Percentiles rank a stretch among this genome's conserved stretches.
phyloP scores from a whole-genome alignment of 306 rosid species.

The Malus fusca region DNA sequence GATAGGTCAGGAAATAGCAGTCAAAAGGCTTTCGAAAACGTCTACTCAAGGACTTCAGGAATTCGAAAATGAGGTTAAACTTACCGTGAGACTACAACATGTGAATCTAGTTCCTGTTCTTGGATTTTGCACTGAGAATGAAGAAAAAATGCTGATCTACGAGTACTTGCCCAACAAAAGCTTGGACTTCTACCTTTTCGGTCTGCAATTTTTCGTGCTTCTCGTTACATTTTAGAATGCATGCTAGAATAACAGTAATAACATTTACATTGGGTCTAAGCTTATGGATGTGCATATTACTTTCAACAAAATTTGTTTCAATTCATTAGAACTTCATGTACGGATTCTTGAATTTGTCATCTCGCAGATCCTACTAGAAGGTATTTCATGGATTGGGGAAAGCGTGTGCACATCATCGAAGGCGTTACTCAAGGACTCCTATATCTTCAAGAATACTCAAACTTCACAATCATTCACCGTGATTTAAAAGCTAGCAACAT shows the following conservation, averaged over 20 bases:
- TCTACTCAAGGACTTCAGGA: constrained; percentile 45
- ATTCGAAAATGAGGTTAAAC: constrained; percentile 42
- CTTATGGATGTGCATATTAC: background rate
- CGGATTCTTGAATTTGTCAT: constrained; percentile 1
- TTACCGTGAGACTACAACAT: constrained; percentile 43
- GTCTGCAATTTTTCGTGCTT: constrained; percentile 1
- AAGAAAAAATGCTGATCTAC: constrained; percentile 38
- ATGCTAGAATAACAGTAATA: background rate
- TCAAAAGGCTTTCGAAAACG: constrained; percentile 36
- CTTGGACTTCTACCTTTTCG: constrained; percentile 37
- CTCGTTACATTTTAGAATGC: background rate
- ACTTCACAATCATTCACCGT: constrained; percentile 54
- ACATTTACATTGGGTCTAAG: background rate
- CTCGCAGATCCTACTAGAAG: constrained; percentile 37
- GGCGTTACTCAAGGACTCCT: constrained; percentile 67
- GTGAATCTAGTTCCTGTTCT: constrained; percentile 38
- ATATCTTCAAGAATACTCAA: constrained; percentile 71
- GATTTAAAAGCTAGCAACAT: constrained; percentile 63
- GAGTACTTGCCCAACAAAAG: constrained; percentile 46
- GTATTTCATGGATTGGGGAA: constrained; percentile 36
- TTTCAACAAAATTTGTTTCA: background rate
- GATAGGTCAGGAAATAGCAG: constrained; percentile 33
- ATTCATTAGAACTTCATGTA: no score
- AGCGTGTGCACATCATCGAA: constrained; percentile 48
- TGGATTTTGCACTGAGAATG: constrained; percentile 28